A percentile compares a stretch with the other conserved stretches of the same genome.
Evolutionary conservation across 352 stramenopile genomes (phyloP).

Genomic region (Globisporangium takayamanum): DNA sequence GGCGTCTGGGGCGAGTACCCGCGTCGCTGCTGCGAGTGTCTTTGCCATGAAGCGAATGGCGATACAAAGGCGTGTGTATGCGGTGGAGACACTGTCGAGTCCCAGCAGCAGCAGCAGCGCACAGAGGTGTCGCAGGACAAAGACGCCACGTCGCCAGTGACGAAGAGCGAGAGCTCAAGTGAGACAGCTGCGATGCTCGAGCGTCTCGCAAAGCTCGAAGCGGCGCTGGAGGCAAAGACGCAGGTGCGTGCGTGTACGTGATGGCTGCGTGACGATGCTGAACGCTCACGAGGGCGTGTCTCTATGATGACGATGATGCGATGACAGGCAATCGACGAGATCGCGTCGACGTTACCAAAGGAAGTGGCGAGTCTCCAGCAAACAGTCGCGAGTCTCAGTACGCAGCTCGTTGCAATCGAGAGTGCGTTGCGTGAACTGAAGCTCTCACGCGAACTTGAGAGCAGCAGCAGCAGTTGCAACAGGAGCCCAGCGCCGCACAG

Average conservation of each 20-base stretch:
- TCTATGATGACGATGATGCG: neutral
- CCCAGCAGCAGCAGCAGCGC: too few relatives aligned
- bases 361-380: conserved; percentile 38
- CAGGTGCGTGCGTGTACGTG: conserved; percentile 21
- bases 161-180: neutral
- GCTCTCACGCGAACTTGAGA: conserved; percentile 18
- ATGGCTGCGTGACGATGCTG: neutral
- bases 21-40: conserved; percentile 35
- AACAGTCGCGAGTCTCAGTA: conserved; percentile 35
- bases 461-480: neutral
- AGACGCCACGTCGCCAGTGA: neutral
- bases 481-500: neutral
- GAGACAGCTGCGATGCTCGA: conserved; percentile 18
- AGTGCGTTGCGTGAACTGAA: conserved; percentile 39
- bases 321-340: conserved; percentile 29
- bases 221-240: conserved; percentile 32
- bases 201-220: conserved; percentile 34
- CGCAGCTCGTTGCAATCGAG: conserved; percentile 35
- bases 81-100: neutral
- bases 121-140: too few relatives aligned
- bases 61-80: conserved; percentile 1
- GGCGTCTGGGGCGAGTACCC: conserved; percentile 14
- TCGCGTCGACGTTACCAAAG: conserved; percentile 21
- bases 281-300: neutral
- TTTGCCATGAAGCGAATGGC: conserved; percentile 18